These are phyloP conservation scores for Hypoxylon sp. DNA, from an alignment of 2,329 filamentous ascomycete genomes.

Conservation along the genomic window DNA sequence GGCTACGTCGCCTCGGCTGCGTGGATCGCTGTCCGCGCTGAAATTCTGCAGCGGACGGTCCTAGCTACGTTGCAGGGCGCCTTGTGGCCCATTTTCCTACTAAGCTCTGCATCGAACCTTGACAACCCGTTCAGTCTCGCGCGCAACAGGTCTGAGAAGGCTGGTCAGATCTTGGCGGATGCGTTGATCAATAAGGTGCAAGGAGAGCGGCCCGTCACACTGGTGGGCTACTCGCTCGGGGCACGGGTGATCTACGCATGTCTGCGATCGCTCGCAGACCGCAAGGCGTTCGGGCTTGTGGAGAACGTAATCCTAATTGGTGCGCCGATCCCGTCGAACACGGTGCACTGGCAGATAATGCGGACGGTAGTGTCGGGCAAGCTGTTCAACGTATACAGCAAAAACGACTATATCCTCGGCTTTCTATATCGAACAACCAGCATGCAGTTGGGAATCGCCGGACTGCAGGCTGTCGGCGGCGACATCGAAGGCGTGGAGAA, in stretches of 20 bases:
- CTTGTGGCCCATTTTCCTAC: conserved; percentile 75
- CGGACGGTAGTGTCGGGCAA: conserved; percentile 83
- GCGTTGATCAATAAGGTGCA: conserved; percentile 75
- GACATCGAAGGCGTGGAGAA: conserved; percentile 74
- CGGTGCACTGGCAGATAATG: conserved; percentile 79
- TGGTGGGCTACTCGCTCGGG: conserved; percentile 75
- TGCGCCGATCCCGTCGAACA: conserved; percentile 78
- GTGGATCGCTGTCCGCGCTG: conserved; percentile 77
- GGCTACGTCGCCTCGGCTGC: conserved; percentile 79
- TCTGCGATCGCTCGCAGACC: conserved; percentile 71
- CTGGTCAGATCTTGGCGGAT: conserved; percentile 77
- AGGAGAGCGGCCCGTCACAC: conserved; percentile 74
- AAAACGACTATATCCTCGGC: conserved; percentile 87
- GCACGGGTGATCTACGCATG: conserved; percentile 77
- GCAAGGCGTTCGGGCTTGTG: conserved; percentile 75
- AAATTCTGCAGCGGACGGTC: conserved; percentile 79
- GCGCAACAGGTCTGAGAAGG: conserved; percentile 81
- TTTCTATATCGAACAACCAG: conserved; percentile 89
- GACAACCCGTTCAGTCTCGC: conserved; percentile 87
- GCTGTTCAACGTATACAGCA: conserved; percentile 88
- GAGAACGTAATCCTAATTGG: conserved; percentile 78
- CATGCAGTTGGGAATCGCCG: conserved; percentile 84
- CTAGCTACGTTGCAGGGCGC: conserved; percentile 75
- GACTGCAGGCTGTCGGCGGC: conserved; percentile 76
- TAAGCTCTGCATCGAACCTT: conserved; percentile 74